Percentiles rank a stretch among this genome's conserved stretches.
phyloP scores from a whole-genome alignment of 2,329 filamentous ascomycete genomes.

The Zymoseptoria tritici region DNA sequence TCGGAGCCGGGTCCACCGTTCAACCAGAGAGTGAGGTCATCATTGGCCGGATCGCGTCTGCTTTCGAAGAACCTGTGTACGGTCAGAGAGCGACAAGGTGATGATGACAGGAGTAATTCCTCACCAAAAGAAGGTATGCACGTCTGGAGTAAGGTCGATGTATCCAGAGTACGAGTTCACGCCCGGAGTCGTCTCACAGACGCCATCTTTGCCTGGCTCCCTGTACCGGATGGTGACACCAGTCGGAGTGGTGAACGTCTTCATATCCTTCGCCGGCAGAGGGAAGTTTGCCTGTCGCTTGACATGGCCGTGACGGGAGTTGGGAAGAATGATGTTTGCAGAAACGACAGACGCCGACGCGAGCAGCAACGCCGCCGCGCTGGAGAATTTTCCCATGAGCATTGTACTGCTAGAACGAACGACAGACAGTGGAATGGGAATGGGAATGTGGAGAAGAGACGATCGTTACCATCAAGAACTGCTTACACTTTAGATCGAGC shows the following conservation, averaged over 20 bases:
- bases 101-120: neutral
- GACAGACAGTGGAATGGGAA: neutral
- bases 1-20: conserved; percentile 52
- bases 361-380: neutral
- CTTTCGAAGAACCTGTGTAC: conserved; percentile 52
- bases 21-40: conserved; percentile 55
- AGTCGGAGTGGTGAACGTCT: conserved; percentile 35
- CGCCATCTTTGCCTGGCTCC: conserved; percentile 32
- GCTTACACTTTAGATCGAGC: neutral
- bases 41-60: conserved; percentile 43
- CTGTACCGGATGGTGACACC: conserved; percentile 25
- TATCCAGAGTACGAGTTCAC: conserved; percentile 43
- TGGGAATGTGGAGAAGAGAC: neutral
- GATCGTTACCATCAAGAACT: neutral
- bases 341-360: conserved; percentile 1
- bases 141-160: conserved; percentile 16
- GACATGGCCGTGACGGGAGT: conserved; percentile 1
- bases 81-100: conserved; percentile 49
- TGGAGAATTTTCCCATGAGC: neutral
- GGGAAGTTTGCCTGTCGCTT: conserved; percentile 26
- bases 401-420: neutral
- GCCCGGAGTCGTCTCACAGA: conserved; percentile 45
- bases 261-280: conserved; percentile 37
- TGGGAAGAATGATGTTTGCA: conserved; percentile 3
- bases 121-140: conserved; percentile 19